Evolutionary conservation across 2,329 filamentous ascomycete genomes (phyloP), one percentile per base, ranked within the genome.

Genomic region (Claviceps fusiformis): DNA sequence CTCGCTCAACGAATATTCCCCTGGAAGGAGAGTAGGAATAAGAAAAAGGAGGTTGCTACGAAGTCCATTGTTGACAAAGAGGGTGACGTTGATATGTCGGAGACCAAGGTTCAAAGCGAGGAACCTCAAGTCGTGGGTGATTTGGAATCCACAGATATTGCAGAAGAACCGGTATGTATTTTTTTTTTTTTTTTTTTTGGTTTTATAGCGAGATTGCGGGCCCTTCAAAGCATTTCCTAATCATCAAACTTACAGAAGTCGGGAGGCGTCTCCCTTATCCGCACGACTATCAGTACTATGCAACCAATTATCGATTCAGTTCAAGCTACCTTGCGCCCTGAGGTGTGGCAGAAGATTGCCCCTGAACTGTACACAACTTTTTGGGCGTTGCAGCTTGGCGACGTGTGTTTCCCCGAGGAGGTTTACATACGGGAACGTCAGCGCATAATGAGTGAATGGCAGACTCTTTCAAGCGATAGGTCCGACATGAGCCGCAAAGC

Each of bases 281-380:
- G 62, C 35, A 61, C 65, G 3, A 64, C 64, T 15, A 61, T 62
- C 31, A 57, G 62, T 3, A 64, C 64, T 9, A 77, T 97, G 51
- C 82, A 87, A 59, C 82, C 84, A 5, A 73, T 96, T 19, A 85
- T 91, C 56, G 79, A 86, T 9, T 77, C 82, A 35, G 78, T 95
- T 19, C 79, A 80, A 57, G 71, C 74, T 6, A 73, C 79, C 0
- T 67, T 89, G 11, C 80, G 86, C 0, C 70, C 79, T 2, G 77
- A 81, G 8, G 79, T 83, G 5, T 89, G 85, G 76, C 74, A 80
- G 11, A 81, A 80, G 52, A 79, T 96, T 53, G 90, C 83, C 47
- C 77, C 89, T 0, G 83, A 87, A 35, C 92, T 96, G 67, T 96
- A 89, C 64, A 82, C 87, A 47, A 87, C 87, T 0, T 98, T 98